A percentile compares a stretch with the other conserved stretches of the same genome.
Evolutionary conservation across 108 stramenopile genomes (phyloP).

Genomic region (Nitzschia putrida): DNA sequence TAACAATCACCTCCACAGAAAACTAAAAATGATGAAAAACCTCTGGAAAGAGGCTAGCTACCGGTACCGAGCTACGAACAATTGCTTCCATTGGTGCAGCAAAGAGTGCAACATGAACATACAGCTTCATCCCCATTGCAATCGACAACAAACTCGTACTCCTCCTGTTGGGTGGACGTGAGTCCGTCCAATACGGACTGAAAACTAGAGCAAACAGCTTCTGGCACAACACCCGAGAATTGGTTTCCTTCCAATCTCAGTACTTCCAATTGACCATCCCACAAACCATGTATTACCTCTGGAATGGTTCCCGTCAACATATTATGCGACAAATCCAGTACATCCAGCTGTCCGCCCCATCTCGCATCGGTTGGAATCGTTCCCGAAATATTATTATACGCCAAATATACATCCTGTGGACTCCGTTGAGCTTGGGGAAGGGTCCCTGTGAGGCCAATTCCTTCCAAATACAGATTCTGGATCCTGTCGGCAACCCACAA

Average conservation of each 20-base stretch:
- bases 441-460: not conserved
- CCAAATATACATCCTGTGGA: not conserved
- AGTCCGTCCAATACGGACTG: not conserved
- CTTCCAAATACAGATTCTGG: not conserved
- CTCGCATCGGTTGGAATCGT: not conserved
- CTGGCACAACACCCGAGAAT: not conserved
- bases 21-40: too few species aligned
- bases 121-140: not conserved
- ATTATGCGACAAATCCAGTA: slow-evolving; percentile 10
- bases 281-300: not conserved
- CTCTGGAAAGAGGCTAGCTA: too few species aligned
- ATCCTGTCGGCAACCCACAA: not conserved
- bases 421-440: not conserved
- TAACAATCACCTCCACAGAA: too few species aligned
- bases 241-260: slow-evolving; percentile 7
- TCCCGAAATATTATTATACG: not conserved
- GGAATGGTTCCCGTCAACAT: slow-evolving; percentile 6
- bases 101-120: slow-evolving; percentile 9
- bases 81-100: not conserved
- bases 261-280: not conserved
- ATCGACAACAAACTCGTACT: not conserved
- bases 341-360: not conserved
- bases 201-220: not conserved
- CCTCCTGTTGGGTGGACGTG: not conserved
- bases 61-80: too few species aligned